Conservation (phyloP, 305 asterid species). For the Fraxinus ornus region DNA sequence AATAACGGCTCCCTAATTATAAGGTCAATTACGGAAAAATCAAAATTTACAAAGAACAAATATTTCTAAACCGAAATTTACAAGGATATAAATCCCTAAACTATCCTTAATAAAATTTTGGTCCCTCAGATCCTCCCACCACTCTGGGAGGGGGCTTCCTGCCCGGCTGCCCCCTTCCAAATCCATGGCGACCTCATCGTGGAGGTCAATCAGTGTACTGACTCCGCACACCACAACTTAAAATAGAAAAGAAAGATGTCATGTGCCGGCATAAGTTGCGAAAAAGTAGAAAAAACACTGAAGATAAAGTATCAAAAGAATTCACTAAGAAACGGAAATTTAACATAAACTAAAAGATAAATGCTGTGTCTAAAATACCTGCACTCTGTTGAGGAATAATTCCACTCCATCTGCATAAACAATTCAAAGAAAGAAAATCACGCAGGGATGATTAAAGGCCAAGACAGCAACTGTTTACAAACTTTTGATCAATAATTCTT, state of each 20-base stretch:
- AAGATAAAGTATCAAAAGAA: not conserved
- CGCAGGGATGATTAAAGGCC: not conserved
- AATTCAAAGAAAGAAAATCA: constrained; percentile 13
- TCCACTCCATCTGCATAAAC: constrained; percentile 80
- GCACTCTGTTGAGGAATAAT: constrained; percentile 95
- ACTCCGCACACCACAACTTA: not conserved
- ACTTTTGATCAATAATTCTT: not conserved
- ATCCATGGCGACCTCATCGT: not conserved
- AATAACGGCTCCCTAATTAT: not conserved
- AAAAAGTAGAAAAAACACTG: not conserved
- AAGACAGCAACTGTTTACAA: constrained; percentile 18
- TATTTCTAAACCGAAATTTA: not conserved
- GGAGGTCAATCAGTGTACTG: not conserved
- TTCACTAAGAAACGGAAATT: not conserved
- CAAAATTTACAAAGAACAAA: not conserved
- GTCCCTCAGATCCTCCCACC: not conserved
- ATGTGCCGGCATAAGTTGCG: not conserved
- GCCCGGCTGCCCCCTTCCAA: not conserved
- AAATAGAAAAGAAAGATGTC: not conserved
- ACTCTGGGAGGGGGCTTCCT: not conserved
- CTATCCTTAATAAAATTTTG: not conserved
- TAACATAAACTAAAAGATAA: not conserved
- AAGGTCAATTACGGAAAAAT: not conserved
- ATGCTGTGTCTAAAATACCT: constrained; percentile 43
- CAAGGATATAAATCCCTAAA: not conserved